These are phyloP conservation scores for Podila clonocystis DNA, from an alignment of 192 early-diverging fungal species.

Conservation along the genomic window DNA sequence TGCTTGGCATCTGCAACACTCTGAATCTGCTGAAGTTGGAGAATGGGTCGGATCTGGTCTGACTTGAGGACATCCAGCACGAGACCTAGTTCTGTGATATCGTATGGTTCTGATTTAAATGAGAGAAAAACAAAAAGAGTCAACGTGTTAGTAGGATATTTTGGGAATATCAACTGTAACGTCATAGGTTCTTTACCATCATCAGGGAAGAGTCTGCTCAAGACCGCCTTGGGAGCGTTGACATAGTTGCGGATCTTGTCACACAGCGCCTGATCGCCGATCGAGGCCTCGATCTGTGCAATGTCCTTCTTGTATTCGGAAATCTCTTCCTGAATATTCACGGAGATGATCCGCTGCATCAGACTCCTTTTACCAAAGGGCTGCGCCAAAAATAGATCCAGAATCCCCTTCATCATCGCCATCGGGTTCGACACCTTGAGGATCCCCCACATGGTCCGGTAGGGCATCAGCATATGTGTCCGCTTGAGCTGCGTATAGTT, in stretches of 20 bases:
- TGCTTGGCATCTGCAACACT: slow-evolving; percentile 10
- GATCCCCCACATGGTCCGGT: slow-evolving; percentile 50
- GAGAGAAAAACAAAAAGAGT: background rate
- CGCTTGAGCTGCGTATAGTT: slow-evolving; percentile 57
- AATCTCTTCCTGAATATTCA: slow-evolving; percentile 56
- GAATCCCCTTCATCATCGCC: slow-evolving; percentile 56
- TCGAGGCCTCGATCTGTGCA: slow-evolving; percentile 17
- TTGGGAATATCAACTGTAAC: background rate
- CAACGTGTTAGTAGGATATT: background rate
- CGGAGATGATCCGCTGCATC: slow-evolving; percentile 58
- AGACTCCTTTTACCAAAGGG: slow-evolving; percentile 60
- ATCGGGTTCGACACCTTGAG: slow-evolving; percentile 62
- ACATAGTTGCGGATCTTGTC: slow-evolving; percentile 57
- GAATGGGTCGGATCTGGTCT: slow-evolving; percentile 12
- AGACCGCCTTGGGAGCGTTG: slow-evolving; percentile 17
- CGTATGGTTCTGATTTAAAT: slow-evolving; percentile 13
- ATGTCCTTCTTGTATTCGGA: slow-evolving; percentile 57
- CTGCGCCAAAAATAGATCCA: slow-evolving; percentile 63
- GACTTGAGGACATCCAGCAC: slow-evolving; percentile 21
- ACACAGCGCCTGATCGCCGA: slow-evolving; percentile 49
- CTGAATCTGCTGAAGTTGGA: slow-evolving; percentile 16
- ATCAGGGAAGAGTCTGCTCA: slow-evolving; percentile 14
- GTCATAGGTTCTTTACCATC: slow-evolving; percentile 4
- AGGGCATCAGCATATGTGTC: slow-evolving; percentile 57
- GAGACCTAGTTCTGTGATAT: slow-evolving; percentile 13